A percentile compares a stretch with the other conserved stretches of the same genome.
Conservation (phyloP, 2,329 filamentous ascomycete species). For the Diaporthe nobilis region DNA sequence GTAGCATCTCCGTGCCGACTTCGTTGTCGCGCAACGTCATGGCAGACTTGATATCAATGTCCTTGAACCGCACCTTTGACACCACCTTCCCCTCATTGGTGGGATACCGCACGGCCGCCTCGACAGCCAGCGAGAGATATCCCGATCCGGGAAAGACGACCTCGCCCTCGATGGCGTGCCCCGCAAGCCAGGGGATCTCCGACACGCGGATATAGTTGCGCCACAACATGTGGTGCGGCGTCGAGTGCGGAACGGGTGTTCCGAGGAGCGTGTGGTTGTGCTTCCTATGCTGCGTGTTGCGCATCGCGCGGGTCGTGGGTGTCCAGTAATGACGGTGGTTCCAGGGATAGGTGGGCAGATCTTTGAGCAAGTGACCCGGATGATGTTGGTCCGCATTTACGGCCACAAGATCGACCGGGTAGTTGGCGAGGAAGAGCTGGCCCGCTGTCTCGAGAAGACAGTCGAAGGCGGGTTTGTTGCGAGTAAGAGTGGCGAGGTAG, state of each 20-base stretch:
- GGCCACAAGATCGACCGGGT: constrained; percentile 8
- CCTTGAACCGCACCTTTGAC: background rate
- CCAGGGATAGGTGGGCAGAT: constrained; percentile 39
- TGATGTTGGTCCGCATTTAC: constrained; percentile 4
- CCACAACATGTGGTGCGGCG: constrained; percentile 27
- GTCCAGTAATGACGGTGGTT: constrained; percentile 41
- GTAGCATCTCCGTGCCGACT: constrained; percentile 52
- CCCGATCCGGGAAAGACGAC: constrained; percentile 55
- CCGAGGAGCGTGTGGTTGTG: constrained; percentile 39
- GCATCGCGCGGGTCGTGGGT: constrained; percentile 37
- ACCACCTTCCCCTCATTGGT: background rate
- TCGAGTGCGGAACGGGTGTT: background rate
- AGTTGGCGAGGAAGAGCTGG: background rate
- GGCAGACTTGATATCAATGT: constrained; percentile 23
- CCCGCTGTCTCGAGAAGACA: constrained; percentile 16
- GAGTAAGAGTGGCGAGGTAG: background rate
- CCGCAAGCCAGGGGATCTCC: constrained; percentile 55
- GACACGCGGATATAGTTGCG: constrained; percentile 42
- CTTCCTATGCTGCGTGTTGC: constrained; percentile 8
- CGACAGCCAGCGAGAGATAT: constrained; percentile 44
- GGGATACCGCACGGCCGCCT: constrained; percentile 41
- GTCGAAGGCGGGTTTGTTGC: background rate
- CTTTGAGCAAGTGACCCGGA: background rate
- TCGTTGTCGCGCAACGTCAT: constrained; percentile 44
- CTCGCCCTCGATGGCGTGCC: constrained; percentile 51